Evolutionary conservation across 345 rosid species (phyloP), one percentile per base, ranked within the genome.

Genomic region (Acer negundo): DNA sequence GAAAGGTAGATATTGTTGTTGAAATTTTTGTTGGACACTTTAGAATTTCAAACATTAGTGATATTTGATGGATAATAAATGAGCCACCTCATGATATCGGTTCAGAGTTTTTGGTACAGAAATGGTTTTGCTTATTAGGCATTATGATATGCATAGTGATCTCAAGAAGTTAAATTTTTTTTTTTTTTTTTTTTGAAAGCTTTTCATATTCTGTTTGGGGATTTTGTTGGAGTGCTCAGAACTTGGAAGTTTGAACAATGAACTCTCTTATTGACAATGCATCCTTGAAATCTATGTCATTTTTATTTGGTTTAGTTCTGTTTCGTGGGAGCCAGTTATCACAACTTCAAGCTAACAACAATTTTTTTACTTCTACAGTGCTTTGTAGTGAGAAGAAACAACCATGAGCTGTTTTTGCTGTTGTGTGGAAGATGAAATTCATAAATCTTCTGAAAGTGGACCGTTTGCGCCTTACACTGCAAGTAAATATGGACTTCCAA

Each of bases 401-500:
- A 81, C 82, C 74, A 92, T 92, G 97, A 72, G 90, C 79, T 90
- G 94, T 84, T 92, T 92, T 53, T 78, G 89, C 78, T 92, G 94
- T 53, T 92, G 90, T 78, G 86, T 78, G 70, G 94, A 89, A 63
- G 90, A 87, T 62, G 90, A 89, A 51, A 71, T 77, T 46, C 85
- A 79, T 75, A 87, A 88, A 85, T 74, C 84, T 76, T 78, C 89
- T 75, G 88, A 90, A 72, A 85, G 74, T 61, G 90, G 94, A 76
- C 79, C 84, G 67, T 80, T 73, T 77, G 82, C 85, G 7, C 72
- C 81, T 78, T 85, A 74, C 80, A n/a, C 91, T 55, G 78, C 84
- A 63, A 89, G 89, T 88, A 85, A 64, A 63, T 73, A 65, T 40
- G 22, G n/a, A 46, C 47, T 20, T 23, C 4, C 75, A 10, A 59